Evolutionary conservation across 306 rosid genomes (phyloP), one percentile per base, ranked within the genome.

Genomic region (Herpetospermum pedunculosum): DNA sequence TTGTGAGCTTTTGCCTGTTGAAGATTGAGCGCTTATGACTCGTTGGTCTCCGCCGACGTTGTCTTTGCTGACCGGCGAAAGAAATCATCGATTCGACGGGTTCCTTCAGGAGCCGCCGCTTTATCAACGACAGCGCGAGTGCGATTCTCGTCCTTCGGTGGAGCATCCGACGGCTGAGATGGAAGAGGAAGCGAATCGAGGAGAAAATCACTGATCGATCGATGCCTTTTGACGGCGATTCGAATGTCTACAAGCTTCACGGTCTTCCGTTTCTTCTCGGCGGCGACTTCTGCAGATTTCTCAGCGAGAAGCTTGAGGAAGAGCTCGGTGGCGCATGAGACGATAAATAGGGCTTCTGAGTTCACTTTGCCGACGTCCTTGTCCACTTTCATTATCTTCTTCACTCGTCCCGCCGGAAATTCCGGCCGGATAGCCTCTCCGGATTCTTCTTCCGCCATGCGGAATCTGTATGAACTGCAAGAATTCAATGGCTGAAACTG

Each of bases 371-470:
- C 72, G 53, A 95, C 83, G 63, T 87, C 96, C 15, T 75, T 50
- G 72, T 93, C 98, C 0, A 89, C 75, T 83, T 84, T 89, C 89
- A 88, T 89, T 12, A 95, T 91, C 83, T 75, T 91, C 96, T 91
- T 91, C 69, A 95, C 82, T 52, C 97, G 75, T 28, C 88, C 80
- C 47, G 23, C 85, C 21, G 96, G 97, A 19, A 91, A 81, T 13
- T 88, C 91, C 4, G 89, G 80, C 43, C 78, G 76, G 50, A 69
- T 55, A 50, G 67, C 58, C 6, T 34, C 79, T 0, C 62, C 57
- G 9, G n/a, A 63, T 62, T 80, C 83, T 55, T 84, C 88, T 52
- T 83, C 96, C 38, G 70, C 87, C 86, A 78, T 80, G 30, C 46
- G 16, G 55, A 54, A 64, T 5, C 46, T 60, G 75, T 18, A n/a